phyloP scores from a whole-genome alignment of 805 yeast genomes.

The Yarrowia keelungensis region DNA sequence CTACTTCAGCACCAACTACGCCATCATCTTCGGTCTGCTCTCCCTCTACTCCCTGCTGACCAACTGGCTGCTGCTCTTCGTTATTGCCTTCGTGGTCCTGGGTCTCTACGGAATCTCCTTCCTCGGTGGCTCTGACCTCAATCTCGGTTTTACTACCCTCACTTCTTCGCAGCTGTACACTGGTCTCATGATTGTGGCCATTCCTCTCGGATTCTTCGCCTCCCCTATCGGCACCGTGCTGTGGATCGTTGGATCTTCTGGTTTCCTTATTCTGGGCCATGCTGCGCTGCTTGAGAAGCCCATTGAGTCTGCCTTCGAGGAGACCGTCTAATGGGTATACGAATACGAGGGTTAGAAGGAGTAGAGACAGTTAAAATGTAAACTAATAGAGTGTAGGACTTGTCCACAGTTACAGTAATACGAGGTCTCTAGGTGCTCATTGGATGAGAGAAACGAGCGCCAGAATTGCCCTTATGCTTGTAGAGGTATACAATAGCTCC shows the following conservation, averaged over 20 bases:
- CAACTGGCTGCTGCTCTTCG: constrained; percentile 83
- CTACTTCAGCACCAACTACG: constrained; percentile 87
- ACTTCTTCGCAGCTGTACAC: constrained; percentile 85
- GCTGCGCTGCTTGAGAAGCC: constrained; percentile 95
- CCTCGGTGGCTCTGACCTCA: constrained; percentile 83
- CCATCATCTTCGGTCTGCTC: constrained; percentile 71
- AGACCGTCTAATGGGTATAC: constrained; percentile 48
- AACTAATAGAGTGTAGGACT: constrained; percentile 26
- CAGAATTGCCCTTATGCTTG: too few species aligned
- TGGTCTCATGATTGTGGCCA: constrained; percentile 72
- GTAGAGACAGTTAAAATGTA: constrained; percentile 32
- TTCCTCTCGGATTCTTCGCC: constrained; percentile 85
- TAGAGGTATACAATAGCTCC: too few species aligned
- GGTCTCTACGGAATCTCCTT: constrained; percentile 82
- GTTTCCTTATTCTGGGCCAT: constrained; percentile 78
- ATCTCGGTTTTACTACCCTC: constrained; percentile 67
- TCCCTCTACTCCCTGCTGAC: constrained; percentile 87
- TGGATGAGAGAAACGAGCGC: too few species aligned
- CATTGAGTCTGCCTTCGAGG: constrained; percentile 90
- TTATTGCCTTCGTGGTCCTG: constrained; percentile 70
- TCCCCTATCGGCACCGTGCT: constrained; percentile 87
- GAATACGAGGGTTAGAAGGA: not conserved
- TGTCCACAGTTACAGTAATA: not conserved
- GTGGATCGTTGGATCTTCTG: constrained; percentile 91
- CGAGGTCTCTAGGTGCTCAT: not conserved